Evolutionary conservation across 768 basidiomycete genomes (phyloP), one percentile per base, ranked within the genome.

Genomic region (Suillus subalutaceus): DNA sequence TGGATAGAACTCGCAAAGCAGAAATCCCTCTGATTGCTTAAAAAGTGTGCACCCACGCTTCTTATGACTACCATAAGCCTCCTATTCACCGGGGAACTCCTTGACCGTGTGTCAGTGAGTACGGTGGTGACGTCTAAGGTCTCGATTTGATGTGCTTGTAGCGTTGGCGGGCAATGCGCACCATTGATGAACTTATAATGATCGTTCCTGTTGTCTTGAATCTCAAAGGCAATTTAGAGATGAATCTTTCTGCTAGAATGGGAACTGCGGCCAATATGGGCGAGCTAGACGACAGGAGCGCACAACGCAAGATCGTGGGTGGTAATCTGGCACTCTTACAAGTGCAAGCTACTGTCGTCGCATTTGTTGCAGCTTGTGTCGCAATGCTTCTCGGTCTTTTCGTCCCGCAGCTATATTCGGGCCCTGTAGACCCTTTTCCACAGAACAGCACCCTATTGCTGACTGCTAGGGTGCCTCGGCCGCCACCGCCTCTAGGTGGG

Each of bases 211-310:
- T 96, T 67, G 82, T 99, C 23, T 85, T 94, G 69, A 99, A 99
- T 71, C 86, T 99, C 65, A 98, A 97, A 72, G 97, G 97, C n/a
- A 94, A 99, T 73, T 86, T 99, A 44, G 97, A 99, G 78, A 99
- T 99, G 97, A 98, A 97, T 69, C 88, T 99, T 8, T 96, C 96
- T 4, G 95, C 97, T 1, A 87, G 97, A 16, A 84, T 99, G n/a
- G 91, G 93, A 1, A 99, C 97, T 0, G 91, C 96, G 1, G 92
- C 96, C 6, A 97, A 98, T 70, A 90, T 96, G 61, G 97, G 97
- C 53, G 88, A 95, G 67, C 88, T 99, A 6, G 95, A 99, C 74
- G 85, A 89, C 41, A 87, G 88, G 0, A 70, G 75, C 2, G 82
- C 80, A 9, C 87, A 93, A 4, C 84, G 86, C 6, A 75, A 80